Base-by-base conservation (phyloP, 2,329 filamentous ascomycete species). In the Cytospora leucostoma region DNA sequence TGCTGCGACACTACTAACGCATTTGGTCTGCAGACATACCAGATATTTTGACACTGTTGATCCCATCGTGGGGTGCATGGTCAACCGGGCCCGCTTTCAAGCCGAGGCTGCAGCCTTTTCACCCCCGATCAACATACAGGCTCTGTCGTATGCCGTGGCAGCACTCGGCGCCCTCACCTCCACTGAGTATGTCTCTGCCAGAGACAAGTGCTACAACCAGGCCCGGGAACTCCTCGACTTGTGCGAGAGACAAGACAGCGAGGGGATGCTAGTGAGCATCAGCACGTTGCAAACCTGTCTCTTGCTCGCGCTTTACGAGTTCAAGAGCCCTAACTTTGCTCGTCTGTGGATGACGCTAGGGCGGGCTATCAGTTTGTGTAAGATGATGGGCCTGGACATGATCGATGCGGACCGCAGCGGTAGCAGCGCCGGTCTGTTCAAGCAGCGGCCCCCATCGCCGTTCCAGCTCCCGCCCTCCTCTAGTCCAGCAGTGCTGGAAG, bases 101-200 rank as follows among this genome's bases (percentile, higher is more conserved):
- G 27, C 27, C 27, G 27, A 27, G 27, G 27, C 27, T 27, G 27
- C 27, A 27, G 27, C 27, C 27, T 27, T 27, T 27, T 27, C 27
- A 27, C 27, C 27, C 27, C 27, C 27, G 27, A 27, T 27, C 27
- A 27, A 27, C 27, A 27, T 27, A 27, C 27, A 56, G 34, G 53
- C 53, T 17, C 53, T 56, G 5, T 56, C 53, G 19, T 56, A 56
- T 21, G 53, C 53, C 34, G 19, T 56, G 33, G 53, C 53, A 5
- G 12, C 53, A 15, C 15, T 56, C 34, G 67, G 67, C 32, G 64
- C 70, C 1, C 66, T 71, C 27, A 66, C 70, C 21, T 73, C 75
- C 61, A 71, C 73, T 38, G 70, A 73, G 40, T 78, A 70, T 7
- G 35, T 13, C 35, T 13, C 8, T 13, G 12, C 35, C 8, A 13